phyloP scores from a whole-genome alignment of 371 early-diverging fungal species.

The Fennellomyces sp. region DNA sequence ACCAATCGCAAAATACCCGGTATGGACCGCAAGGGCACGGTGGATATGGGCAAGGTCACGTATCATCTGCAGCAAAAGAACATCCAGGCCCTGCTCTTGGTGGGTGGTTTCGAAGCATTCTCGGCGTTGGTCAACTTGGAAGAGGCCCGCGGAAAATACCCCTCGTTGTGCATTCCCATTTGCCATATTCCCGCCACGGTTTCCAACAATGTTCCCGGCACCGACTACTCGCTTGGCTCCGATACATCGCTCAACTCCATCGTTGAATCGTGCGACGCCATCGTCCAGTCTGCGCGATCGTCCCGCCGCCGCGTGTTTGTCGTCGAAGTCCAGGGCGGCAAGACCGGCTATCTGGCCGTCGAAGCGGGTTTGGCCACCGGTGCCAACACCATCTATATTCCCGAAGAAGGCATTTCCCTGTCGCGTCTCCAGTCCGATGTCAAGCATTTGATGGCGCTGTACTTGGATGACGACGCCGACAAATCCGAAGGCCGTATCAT shows the following conservation, averaged over 20 bases:
- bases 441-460: slow-evolving; percentile 77
- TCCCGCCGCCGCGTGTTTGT: slow-evolving; percentile 94
- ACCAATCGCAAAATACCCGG: slow-evolving; percentile 91
- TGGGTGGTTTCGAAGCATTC: slow-evolving; percentile 97
- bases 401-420: slow-evolving; percentile 90
- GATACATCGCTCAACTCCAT: slow-evolving; percentile 99
- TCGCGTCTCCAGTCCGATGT: slow-evolving; percentile 84
- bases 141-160: slow-evolving; percentile 74
- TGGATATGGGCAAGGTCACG: slow-evolving; percentile 85
- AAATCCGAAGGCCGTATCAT: slow-evolving; percentile 83
- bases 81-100: slow-evolving; percentile 87
- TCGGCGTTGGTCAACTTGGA: slow-evolving; percentile 77
- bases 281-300: slow-evolving; percentile 92
- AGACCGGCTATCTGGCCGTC: slow-evolving; percentile 94
- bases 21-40: too few species aligned
- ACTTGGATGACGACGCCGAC: slow-evolving; percentile 70
- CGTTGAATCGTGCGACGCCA: slow-evolving; percentile 91
- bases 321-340: slow-evolving; percentile 98
- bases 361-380: slow-evolving; percentile 92
- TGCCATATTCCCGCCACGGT: slow-evolving; percentile 96
- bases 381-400: slow-evolving; percentile 95
- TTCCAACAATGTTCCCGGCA: slow-evolving; percentile 98
- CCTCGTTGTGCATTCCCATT: slow-evolving; percentile 93
- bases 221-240: slow-evolving; percentile 94
- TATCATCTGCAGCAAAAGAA: slow-evolving; percentile 90